Evolutionary conservation across 2,329 filamentous ascomycete genomes (phyloP), one percentile per base, ranked within the genome.

Genomic region (Aspergillus floridensis): DNA sequence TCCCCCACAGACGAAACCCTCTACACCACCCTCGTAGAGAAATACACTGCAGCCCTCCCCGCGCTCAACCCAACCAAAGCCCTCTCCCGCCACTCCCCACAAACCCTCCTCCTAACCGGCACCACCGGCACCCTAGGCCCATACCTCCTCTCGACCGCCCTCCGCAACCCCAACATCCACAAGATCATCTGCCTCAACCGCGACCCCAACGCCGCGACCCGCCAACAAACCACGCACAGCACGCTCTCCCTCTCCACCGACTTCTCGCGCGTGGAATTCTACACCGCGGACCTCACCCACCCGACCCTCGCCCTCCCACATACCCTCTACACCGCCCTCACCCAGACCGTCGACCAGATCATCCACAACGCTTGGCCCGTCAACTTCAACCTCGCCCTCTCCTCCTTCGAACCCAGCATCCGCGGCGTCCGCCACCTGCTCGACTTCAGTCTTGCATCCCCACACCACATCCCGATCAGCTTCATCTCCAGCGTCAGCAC

Each of bases 361-460:
- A 55, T 68, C 4, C 72, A 75, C 63, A 74, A 73, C 57, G 66
- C 68, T 1, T 75, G 72, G 72, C 62, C 56, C 2, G 67, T 75
- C 5, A 64, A 73, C 59, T 73, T 73, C 62, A 74, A 73, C 58
- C 63, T 60, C n/a, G 53, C 63, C 21, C 55, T 73, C 5, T 16
- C 53, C 8, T 65, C 68, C 12, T 75, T 72, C 55, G 66, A 71
- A 0, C 54, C 62, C 4, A 68, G 72, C 19, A 63, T 74, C n/a
- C 57, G 53, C 7, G 64, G 63, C 26, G 59, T 73, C 4, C 63
- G 62, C n/a, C 64, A 59, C 14, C 53, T 74, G 0, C 54, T 73
- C 10, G 65, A 74, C 4, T 70, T 68, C 31, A 67, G 60, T 48
- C 24, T 68, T 1, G 53, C 56, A 10, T 63, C 60, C n/a, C 47